Base-by-base conservation (phyloP, 176 grass and related monocot species). In the Avena sativa region DNA sequence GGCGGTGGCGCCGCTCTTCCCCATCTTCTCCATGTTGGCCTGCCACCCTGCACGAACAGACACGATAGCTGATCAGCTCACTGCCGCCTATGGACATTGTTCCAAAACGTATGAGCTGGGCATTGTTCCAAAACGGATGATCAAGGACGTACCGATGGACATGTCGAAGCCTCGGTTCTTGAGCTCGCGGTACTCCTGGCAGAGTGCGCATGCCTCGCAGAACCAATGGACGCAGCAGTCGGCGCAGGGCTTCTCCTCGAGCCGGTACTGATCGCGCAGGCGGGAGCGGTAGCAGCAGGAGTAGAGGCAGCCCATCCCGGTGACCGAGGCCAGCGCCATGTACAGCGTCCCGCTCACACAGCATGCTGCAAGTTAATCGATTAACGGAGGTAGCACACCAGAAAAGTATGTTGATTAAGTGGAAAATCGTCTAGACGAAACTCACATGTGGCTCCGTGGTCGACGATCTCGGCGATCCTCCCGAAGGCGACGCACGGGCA, bases 171-270 rank as follows among this genome's bases (percentile, higher is more conserved):
- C 96, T 44, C 85, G 91, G 81, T 80, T 96, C 86, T 92, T 96
- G 72, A 98, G 93, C 88, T 98, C 93, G 13, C 93, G 89, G 60
- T 96, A 89, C 78, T 96, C 92, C 83, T 94, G 96, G 85, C 96
- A 98, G 20, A 98, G 82, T 5, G 92, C 93, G 28, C 28, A 38
- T 3, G 36, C 4, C 36, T 38, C 36, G 36, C 92, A 97, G 63
- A 48, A 96, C 7, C 19, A 79, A 66, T 96, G 94, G 36, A 96
- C 85, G 67, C 89, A 92, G 50, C 85, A 96, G 68, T 96, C 94
- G 38, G 34, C 61, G 88, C 92, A 96, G 46, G 88, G 92, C 51
- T 25, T 25, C 69, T 92, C 88, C 78, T 43, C 8, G 76, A 93
- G 74, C 6, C 79, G 83, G 82, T 92, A 93, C 59, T 85, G 85